A percentile compares a stretch with the other conserved stretches of the same genome.
Conservation (phyloP, 306 rosid genomes). For the Prunus davidiana region DNA sequence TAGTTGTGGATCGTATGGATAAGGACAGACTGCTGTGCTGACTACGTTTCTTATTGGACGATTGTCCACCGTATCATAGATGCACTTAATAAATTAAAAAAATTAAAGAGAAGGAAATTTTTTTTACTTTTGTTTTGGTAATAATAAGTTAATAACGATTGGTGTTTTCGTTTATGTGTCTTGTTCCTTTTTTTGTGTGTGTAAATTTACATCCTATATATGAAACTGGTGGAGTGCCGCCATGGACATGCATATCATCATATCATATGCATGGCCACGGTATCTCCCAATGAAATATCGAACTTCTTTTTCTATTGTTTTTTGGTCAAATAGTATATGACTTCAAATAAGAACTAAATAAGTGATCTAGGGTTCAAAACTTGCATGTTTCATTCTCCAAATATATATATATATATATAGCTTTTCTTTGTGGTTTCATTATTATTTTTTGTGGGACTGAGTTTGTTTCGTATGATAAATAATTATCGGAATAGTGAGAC, state of each 20-base stretch:
- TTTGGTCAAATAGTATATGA: not conserved
- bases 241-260: no score
- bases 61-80: not conserved
- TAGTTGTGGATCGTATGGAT: not conserved
- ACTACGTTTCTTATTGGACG: not conserved
- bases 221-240: no score
- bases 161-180: no score
- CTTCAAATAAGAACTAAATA: not conserved
- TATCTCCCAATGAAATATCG: no score
- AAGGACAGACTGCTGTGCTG: constrained; percentile 5
- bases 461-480: not conserved
- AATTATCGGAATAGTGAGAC: not conserved
- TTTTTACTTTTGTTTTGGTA: not conserved
- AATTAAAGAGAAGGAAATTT: not conserved
- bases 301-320: no score
- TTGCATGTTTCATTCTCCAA: not conserved
- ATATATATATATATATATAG: no score
- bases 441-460: not conserved
- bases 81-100: not conserved
- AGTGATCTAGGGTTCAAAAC: not conserved
- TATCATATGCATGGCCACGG: no score
- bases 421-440: not conserved
- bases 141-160: not conserved
- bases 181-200: no score
- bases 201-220: no score